Percentiles rank a stretch among this genome's conserved stretches.
Conservation (phyloP, 228 moss, liverwort and hornwort species). For the Sphagnum magellanicum region DNA sequence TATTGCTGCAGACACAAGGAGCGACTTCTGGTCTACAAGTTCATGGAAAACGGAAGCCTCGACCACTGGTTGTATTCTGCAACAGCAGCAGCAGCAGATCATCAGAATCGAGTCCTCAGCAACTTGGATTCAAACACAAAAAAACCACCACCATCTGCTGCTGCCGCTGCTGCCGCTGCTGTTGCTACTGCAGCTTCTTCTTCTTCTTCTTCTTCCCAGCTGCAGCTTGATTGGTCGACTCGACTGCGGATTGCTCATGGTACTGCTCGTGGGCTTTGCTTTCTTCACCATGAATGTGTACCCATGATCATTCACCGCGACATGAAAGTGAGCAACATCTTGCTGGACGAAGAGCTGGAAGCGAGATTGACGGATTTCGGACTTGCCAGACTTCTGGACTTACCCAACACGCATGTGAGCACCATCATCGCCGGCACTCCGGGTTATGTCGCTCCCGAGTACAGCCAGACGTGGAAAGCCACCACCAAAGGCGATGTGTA, state of each 20-base stretch:
- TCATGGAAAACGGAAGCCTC: constrained; percentile 62
- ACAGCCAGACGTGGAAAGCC: constrained; percentile 64
- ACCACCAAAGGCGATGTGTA: constrained; percentile 83
- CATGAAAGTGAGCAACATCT: constrained; percentile 73
- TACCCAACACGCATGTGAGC: constrained; percentile 42
- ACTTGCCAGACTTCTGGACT: constrained; percentile 48
- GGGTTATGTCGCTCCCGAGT: constrained; percentile 79
- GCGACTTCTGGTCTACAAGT: constrained; percentile 65
- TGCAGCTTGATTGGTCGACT: constrained; percentile 36
- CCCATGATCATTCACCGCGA: constrained; percentile 71
- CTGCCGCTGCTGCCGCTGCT: not conserved
- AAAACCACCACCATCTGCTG: constrained; percentile 9
- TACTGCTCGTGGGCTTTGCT: constrained; percentile 62
- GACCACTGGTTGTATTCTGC: constrained; percentile 55
- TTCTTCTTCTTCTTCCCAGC: too few relatives aligned
- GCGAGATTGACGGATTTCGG: constrained; percentile 70
- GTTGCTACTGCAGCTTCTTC: too few relatives aligned
- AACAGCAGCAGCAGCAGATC: too few relatives aligned
- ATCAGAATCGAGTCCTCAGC: constrained; percentile 9
- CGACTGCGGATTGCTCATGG: constrained; percentile 63
- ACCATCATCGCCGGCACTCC: constrained; percentile 63
- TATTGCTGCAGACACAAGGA: constrained; percentile 62
- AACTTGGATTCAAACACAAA: constrained; percentile 35
- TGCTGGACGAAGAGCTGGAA: constrained; percentile 65
- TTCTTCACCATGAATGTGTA: constrained; percentile 74